These are phyloP conservation scores for Coleophoma crateriformis DNA, from an alignment of 2,329 filamentous ascomycete species.

Conservation along the genomic window DNA sequence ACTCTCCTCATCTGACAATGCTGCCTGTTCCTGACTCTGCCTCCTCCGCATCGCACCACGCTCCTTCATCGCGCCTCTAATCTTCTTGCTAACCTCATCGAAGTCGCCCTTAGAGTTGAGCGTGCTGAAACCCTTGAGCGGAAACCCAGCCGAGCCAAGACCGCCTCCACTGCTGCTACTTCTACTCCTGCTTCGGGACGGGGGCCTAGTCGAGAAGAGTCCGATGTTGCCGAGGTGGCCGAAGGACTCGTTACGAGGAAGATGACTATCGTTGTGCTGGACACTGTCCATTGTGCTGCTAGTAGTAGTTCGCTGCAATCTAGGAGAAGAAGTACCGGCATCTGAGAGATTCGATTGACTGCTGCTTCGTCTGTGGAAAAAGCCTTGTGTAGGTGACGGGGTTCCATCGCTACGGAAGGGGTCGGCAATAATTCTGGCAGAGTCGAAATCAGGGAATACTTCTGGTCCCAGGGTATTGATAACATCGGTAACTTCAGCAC, in stretches of 20 bases:
- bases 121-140: conserved; percentile 64
- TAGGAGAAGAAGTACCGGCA: conserved; percentile 21
- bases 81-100: conserved; percentile 77
- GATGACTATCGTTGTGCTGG: conserved; percentile 24
- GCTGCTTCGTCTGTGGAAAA: conserved; percentile 38
- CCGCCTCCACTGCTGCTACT: conserved; percentile 63
- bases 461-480: conserved; percentile 96
- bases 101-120: conserved; percentile 65
- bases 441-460: conserved; percentile 94
- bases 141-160: conserved; percentile 55
- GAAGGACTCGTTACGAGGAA: conserved; percentile 88
- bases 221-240: conserved; percentile 81
- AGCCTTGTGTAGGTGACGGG: conserved; percentile 16
- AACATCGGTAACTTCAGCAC: conserved; percentile 76
- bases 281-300: conserved; percentile 21
- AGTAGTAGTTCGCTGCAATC: conserved; percentile 17
- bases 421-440: conserved; percentile 62
- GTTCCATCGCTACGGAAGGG: conserved; percentile 30
- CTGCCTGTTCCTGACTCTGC: conserved; percentile 30
- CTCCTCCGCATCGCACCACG: conserved; percentile 53
- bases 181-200: conserved; percentile 70
- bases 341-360: conserved; percentile 36
- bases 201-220: conserved; percentile 83
- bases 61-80: conserved; percentile 79
- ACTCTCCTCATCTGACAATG: conserved; percentile 28